Conservation (phyloP, 495 filamentous ascomycete species). For the Lophium mytilinum region DNA sequence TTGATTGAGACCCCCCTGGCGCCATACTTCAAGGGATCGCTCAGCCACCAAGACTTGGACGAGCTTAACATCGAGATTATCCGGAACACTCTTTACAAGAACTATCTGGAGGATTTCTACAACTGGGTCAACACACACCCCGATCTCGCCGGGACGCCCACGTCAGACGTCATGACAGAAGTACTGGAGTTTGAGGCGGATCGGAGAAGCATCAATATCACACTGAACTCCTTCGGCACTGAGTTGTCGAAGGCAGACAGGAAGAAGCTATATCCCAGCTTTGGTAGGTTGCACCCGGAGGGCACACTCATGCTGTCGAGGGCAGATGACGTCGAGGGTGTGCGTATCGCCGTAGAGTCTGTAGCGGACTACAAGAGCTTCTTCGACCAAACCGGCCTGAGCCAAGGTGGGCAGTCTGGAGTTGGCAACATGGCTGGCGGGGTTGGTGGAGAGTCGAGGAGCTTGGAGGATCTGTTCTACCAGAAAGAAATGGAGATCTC, state of each 20-base stretch:
- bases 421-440: slow-evolving; percentile 80
- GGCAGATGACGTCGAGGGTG: slow-evolving; percentile 90
- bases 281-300: slow-evolving; percentile 86
- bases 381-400: slow-evolving; percentile 86
- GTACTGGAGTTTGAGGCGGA: slow-evolving; percentile 96
- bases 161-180: slow-evolving; percentile 87
- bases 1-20: slow-evolving; percentile 93
- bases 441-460: slow-evolving; percentile 23
- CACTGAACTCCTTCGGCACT: slow-evolving; percentile 95
- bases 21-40: slow-evolving; percentile 90
- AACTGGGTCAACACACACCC: slow-evolving; percentile 79
- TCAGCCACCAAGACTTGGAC: slow-evolving; percentile 93
- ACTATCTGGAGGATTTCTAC: slow-evolving; percentile 97
- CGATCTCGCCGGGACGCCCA: slow-evolving; percentile 79
- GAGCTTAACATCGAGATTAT: slow-evolving; percentile 99
- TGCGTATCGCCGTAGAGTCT: slow-evolving; percentile 84
- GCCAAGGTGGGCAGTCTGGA: slow-evolving; percentile 57
- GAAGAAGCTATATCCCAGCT: slow-evolving; percentile 91
- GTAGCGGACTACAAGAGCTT: slow-evolving; percentile 86
- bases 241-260: slow-evolving; percentile 90
- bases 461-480: slow-evolving; percentile 54
- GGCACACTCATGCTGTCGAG: slow-evolving; percentile 91
- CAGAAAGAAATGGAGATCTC: slow-evolving; percentile 99
- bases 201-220: slow-evolving; percentile 96
- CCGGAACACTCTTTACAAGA: slow-evolving; percentile 97